phyloP scores from a whole-genome alignment of 2,329 filamentous ascomycete species.

The Fusarium mexicanum region DNA sequence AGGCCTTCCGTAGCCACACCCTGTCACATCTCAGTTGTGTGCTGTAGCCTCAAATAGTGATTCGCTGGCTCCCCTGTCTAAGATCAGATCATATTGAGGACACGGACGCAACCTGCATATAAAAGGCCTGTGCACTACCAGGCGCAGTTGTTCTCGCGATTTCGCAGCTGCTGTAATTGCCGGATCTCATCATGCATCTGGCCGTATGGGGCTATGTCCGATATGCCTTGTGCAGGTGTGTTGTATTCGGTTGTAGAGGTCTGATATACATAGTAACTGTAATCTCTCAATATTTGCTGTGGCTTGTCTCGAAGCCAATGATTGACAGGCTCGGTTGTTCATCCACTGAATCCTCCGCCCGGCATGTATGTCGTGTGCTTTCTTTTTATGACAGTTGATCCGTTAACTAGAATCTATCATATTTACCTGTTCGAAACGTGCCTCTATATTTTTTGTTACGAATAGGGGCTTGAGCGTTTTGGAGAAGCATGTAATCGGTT shows the following conservation, averaged over 20 bases:
- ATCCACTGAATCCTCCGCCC: not conserved
- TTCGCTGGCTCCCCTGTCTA: not conserved
- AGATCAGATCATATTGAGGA: not conserved
- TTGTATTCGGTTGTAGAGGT: not conserved
- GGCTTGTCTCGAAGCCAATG: not conserved
- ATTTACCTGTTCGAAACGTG: not conserved
- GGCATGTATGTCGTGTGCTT: not conserved
- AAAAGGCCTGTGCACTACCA: not conserved
- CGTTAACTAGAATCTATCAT: not conserved
- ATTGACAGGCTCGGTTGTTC: not conserved
- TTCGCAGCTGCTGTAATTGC: not conserved
- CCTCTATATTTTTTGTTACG: not conserved
- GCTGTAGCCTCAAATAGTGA: not conserved
- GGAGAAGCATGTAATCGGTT: not conserved
- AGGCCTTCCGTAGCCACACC: not conserved
- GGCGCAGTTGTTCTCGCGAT: not conserved
- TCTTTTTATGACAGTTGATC: not conserved
- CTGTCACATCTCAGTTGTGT: not conserved
- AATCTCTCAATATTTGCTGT: not conserved
- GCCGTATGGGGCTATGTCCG: not conserved
- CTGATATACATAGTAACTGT: not conserved
- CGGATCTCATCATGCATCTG: not conserved
- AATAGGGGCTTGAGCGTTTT: not conserved
- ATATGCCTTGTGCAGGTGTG: not conserved
- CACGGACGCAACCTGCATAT: not conserved